Conservation (phyloP, 139 green algal species). For the Gonium pectorale region DNA sequence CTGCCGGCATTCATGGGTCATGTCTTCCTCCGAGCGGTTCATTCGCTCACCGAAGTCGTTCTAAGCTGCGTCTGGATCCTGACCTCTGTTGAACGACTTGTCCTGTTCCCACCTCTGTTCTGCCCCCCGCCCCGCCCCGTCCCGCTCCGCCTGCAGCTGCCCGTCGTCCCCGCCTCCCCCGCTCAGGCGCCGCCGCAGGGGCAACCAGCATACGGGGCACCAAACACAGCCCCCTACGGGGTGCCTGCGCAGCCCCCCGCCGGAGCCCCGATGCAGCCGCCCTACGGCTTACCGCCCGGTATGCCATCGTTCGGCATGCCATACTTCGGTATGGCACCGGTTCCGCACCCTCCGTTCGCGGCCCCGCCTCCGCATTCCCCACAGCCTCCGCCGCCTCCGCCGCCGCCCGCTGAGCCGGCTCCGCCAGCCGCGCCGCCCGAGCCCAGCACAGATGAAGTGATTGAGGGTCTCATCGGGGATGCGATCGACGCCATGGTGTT, state of each 20-base stretch:
- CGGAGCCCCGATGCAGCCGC: neutral
- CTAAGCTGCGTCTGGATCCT: neutral
- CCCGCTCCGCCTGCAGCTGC: no score
- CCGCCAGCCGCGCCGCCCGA: neutral
- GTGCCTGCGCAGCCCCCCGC: neutral
- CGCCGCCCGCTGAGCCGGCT: neutral
- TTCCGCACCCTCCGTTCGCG: neutral
- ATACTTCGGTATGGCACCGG: no score
- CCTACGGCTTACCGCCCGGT: no score
- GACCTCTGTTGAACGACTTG: no score
- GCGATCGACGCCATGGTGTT: neutral
- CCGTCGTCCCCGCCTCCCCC: no score
- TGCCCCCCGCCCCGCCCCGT: no score
- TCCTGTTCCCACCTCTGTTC: no score
- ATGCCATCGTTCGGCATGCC: no score
- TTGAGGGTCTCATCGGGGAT: neutral
- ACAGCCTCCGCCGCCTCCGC: neutral
- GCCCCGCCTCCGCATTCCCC: neutral
- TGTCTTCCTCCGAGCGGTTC: neutral
- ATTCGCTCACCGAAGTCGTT: neutral
- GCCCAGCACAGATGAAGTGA: neutral
- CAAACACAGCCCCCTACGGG: no score
- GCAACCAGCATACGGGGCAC: no score
- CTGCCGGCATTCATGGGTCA: neutral
- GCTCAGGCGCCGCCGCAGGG: no score